Base-by-base conservation (phyloP, 495 filamentous ascomycete genomes). In the Annulohypoxylon stygium region DNA sequence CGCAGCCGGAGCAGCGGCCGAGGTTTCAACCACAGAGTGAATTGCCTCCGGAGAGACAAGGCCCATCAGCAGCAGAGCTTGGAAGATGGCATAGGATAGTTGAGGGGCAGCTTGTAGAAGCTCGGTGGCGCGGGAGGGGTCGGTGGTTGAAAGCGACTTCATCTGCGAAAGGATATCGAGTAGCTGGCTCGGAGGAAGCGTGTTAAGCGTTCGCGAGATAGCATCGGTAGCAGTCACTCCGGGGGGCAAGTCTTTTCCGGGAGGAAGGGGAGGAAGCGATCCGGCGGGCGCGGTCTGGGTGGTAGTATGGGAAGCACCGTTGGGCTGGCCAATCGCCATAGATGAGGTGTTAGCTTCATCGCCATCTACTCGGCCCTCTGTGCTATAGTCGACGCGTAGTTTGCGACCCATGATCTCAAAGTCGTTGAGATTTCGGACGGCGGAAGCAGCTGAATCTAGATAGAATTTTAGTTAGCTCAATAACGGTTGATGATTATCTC, bases 351-450 rank as follows among this genome's bases (percentile, higher is more conserved):
- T 76, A 61, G 72, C 61, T 50, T 83, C 79, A 51, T 89, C 82
- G 16, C 93, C 93, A 65, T 93, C 91, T 61, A 91, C 90, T 58
- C 90, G 91, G 25, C 93, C 93, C 78, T 97, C 94, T 79, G 97
- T 96, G 26, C 92, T 94, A 81, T 94, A 99, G 79, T 97, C 96
- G 34, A 99, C 96, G 33, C 95, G 89, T 63, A 99, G 87, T 77
- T 97, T 97, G 62, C 96, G 90, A 20, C 93, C 93, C 93, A 97
- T 97, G 68, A 97, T 90, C 79, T 98, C 95, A 85, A 95, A 90
- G 78, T 97, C 93, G 83, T 99, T 97, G 36, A 99, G 86, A 78
- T 99, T 99, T 67, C 96, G 91, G 18, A 98, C 95, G 5, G 96
- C 96, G 1, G 94, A 97, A 45, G 95, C 93, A 18, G 96, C 96